A percentile compares a stretch with the other conserved stretches of the same genome.
Conservation (phyloP, 192 early-diverging fungal genomes). For the Dispira simplex region DNA sequence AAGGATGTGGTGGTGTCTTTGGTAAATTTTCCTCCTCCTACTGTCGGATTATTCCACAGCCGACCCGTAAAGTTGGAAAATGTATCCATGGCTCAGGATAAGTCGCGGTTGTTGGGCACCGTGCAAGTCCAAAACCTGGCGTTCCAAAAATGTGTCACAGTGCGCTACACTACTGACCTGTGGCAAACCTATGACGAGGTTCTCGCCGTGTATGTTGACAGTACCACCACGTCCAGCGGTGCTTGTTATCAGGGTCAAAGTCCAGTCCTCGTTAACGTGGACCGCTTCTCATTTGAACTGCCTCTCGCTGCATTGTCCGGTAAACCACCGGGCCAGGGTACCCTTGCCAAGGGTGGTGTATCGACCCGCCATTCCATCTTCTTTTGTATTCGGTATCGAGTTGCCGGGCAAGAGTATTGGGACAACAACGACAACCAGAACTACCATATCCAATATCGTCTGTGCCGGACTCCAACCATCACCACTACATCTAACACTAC, state of each 20-base stretch:
- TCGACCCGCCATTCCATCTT: constrained; percentile 26
- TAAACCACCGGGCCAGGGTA: too few relatives aligned
- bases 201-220: constrained; percentile 41
- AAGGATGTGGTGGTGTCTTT: constrained; percentile 17
- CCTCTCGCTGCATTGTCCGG: too few relatives aligned
- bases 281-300: constrained; percentile 58
- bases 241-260: too few relatives aligned
- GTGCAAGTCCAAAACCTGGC: constrained; percentile 74
- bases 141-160: constrained; percentile 64
- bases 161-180: constrained; percentile 67
- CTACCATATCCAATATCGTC: constrained; percentile 39
- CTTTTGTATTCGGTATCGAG: constrained; percentile 49
- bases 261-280: too few relatives aligned
- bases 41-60: constrained; percentile 26
- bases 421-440: constrained; percentile 89
- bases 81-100: constrained; percentile 29
- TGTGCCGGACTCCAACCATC: too few relatives aligned
- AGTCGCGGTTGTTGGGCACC: constrained; percentile 38
- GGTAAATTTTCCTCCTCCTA: constrained; percentile 22
- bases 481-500: too few relatives aligned
- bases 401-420: constrained; percentile 65
- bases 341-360: constrained; percentile 24
- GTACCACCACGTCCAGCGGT: constrained; percentile 25
- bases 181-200: constrained; percentile 64
- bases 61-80: constrained; percentile 40